phyloP scores from a whole-genome alignment of 2,329 filamentous ascomycete genomes.

The Stagonosporopsis rhizophila region DNA sequence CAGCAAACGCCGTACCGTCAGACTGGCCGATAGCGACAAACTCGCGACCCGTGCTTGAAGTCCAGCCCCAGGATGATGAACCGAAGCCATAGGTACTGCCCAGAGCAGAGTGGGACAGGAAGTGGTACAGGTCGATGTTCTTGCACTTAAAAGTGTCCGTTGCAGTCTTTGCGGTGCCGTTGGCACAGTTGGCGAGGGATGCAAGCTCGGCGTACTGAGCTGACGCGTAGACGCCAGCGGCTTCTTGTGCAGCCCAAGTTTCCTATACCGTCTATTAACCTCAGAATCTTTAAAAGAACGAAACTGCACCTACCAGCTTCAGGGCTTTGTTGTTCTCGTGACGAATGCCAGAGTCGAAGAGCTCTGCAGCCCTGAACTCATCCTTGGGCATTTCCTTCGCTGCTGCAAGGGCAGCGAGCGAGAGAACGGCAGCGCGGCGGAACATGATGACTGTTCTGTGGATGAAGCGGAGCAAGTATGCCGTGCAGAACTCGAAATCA shows the following conservation, averaged over 20 bases:
- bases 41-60: slow-evolving; percentile 59
- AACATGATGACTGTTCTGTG: slow-evolving; percentile 36
- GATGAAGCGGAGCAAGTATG: slow-evolving; percentile 11
- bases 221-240: slow-evolving; percentile 44
- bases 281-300: not conserved
- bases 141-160: slow-evolving; percentile 50
- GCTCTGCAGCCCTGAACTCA: slow-evolving; percentile 40
- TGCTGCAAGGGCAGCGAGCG: slow-evolving; percentile 43
- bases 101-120: slow-evolving; percentile 61
- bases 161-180: slow-evolving; percentile 47
- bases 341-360: slow-evolving; percentile 51
- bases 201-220: slow-evolving; percentile 45
- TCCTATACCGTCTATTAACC: slow-evolving; percentile 41
- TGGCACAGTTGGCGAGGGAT: slow-evolving; percentile 44
- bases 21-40: slow-evolving; percentile 63
- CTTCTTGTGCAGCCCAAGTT: slow-evolving; percentile 46
- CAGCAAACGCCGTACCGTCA: slow-evolving; percentile 63
- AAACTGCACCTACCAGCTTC: slow-evolving; percentile 35
- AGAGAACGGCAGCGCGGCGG: slow-evolving; percentile 38
- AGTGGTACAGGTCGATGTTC: slow-evolving; percentile 63
- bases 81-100: slow-evolving; percentile 56
- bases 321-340: slow-evolving; percentile 48
- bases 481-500: slow-evolving; percentile 1
- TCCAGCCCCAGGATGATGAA: slow-evolving; percentile 62
- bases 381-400: slow-evolving; percentile 48